phyloP scores from a whole-genome alignment of 345 rosid species.

The Pistacia atlantica region DNA sequence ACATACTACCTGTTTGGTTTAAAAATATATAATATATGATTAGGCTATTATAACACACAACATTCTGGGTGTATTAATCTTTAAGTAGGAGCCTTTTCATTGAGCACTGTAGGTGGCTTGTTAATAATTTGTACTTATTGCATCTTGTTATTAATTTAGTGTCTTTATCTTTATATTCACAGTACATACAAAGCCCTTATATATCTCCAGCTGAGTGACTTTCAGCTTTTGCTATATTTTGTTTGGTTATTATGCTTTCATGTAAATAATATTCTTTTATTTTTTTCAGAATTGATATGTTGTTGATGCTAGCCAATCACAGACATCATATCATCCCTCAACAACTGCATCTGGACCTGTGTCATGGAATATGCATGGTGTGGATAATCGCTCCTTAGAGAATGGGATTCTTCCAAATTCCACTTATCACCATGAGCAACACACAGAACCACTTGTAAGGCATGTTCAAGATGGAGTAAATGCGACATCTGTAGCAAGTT shows the following conservation, averaged over 20 bases:
- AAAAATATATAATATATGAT: no score
- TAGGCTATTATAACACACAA: background rate
- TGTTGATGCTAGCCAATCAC: slow-evolving; percentile 70
- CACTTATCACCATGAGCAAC: no score
- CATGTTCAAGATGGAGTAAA: no score
- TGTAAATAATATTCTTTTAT: slow-evolving; percentile 4
- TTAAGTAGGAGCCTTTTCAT: slow-evolving; percentile 1
- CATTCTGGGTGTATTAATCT: background rate
- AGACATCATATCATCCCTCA: slow-evolving; percentile 25
- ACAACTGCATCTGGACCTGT: no score
- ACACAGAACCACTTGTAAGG: no score
- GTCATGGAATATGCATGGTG: no score
- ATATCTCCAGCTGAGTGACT: background rate
- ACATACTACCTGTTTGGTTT: no score
- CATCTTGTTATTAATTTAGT: background rate
- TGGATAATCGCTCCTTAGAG: no score
- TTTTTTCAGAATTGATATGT: slow-evolving; percentile 53
- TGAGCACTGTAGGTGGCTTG: background rate
- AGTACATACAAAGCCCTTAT: background rate
- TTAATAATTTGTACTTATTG: background rate
- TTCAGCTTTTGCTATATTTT: no score
- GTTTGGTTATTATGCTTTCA: no score
- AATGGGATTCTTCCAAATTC: no score
- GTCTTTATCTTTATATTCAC: background rate
- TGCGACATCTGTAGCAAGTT: no score